Evolutionary conservation across 129 eudicot genomes (phyloP).

Genomic region (Scalesia atractyloides): DNA sequence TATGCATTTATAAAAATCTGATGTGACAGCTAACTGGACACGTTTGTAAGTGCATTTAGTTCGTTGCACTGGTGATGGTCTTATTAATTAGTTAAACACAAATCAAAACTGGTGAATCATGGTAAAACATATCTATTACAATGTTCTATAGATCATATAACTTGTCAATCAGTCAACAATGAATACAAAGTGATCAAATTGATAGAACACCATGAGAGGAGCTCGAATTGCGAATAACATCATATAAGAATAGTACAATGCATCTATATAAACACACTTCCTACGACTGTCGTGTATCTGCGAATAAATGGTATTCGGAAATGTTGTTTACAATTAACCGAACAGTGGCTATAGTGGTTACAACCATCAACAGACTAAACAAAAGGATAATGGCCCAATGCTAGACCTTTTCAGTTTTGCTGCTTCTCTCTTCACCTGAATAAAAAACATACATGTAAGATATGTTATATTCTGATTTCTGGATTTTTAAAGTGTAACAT

Average conservation of each 20-base stretch:
- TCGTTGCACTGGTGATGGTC: neutral
- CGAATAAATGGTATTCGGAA: conserved; percentile 46
- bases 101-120: neutral
- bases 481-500: neutral
- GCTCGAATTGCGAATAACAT: neutral
- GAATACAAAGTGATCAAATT: neutral
- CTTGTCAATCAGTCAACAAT: neutral
- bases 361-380: conserved; percentile 39
- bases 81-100: neutral
- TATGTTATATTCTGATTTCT: neutral
- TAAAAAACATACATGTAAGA: neutral
- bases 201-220: neutral
- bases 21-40: no score
- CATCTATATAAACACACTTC: neutral
- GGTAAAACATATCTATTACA: neutral
- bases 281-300: conserved; percentile 37
- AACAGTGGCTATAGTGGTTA: conserved; percentile 51
- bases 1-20: no score
- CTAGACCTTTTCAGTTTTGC: conserved; percentile 44
- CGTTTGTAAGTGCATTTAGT: no score
- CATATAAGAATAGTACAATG: neutral
- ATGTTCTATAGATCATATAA: neutral
- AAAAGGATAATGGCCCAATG: conserved; percentile 48
- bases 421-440: conserved; percentile 51
- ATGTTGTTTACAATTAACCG: conserved; percentile 47